phyloP scores from a whole-genome alignment of 2,329 filamentous ascomycete species.

The Aureobasidium zeae region DNA sequence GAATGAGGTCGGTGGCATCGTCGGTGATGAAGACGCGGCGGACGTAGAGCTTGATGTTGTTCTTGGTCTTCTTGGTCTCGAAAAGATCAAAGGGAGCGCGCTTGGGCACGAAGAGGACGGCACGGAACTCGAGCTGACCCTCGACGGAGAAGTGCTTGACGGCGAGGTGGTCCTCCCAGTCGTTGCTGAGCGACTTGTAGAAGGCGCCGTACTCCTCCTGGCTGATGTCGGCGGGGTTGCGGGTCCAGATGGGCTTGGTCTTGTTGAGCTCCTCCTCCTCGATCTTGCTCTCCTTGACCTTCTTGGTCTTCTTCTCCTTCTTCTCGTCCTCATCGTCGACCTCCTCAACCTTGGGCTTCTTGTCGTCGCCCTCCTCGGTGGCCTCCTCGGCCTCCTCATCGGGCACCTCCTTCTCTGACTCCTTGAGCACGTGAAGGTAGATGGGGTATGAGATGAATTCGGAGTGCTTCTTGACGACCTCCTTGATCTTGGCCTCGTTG shows the following conservation, averaged over 20 bases:
- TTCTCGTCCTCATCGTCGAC: constrained; percentile 72
- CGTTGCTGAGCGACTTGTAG: constrained; percentile 99
- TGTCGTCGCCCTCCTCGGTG: constrained; percentile 69
- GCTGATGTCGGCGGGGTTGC: constrained; percentile 91
- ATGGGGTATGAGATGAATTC: constrained; percentile 99
- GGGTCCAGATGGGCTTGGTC: constrained; percentile 99
- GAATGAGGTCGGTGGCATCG: constrained; percentile 96
- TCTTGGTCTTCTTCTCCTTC: constrained; percentile 94
- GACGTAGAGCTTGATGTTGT: constrained; percentile 99
- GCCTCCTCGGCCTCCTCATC: constrained; percentile 81
- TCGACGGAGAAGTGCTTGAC: constrained; percentile 99
- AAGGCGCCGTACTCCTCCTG: constrained; percentile 96
- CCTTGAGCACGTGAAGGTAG: constrained; percentile 99
- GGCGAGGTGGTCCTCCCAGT: constrained; percentile 98
- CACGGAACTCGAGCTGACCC: constrained; percentile 99
- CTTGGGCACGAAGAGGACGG: constrained; percentile 99
- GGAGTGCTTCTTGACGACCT: constrained; percentile 99
- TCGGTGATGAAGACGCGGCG: constrained; percentile 99
- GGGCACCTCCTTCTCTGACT: constrained; percentile 97
- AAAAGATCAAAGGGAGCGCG: constrained; percentile 98
- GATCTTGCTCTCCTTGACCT: constrained; percentile 95
- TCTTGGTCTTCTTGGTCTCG: constrained; percentile 99
- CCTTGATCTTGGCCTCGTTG: constrained; percentile 98
- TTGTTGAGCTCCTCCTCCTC: constrained; percentile 99
- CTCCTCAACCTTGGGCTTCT: constrained; percentile 94